Percentiles rank a stretch among this genome's conserved stretches.
Evolutionary conservation across 148 eudicot species (phyloP).

Genomic region (Spergularia bocconei): DNA sequence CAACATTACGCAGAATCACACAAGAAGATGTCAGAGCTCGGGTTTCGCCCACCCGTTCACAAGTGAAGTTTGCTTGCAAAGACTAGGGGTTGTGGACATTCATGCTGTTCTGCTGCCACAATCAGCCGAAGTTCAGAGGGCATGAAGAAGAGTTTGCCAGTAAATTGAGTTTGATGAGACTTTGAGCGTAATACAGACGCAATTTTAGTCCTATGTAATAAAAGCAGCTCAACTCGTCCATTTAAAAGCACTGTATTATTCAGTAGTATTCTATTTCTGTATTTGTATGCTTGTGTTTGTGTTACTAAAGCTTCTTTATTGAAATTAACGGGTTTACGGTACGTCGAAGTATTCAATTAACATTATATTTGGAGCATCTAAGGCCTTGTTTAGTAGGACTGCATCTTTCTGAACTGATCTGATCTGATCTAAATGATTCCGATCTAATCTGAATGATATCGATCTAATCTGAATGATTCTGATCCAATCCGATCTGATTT

Average conservation of each 20-base stretch:
- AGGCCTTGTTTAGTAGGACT: no score
- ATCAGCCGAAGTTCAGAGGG: neutral
- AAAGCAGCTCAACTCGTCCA: neutral
- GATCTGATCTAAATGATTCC: no score
- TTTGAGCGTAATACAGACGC: neutral
- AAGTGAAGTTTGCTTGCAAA: constrained; percentile 3
- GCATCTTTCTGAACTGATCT: no score
- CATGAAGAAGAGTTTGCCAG: constrained; percentile 2
- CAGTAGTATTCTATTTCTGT: no score
- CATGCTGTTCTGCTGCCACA: neutral
- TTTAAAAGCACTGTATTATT: neutral
- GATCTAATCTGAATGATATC: no score
- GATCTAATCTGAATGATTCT: no score
- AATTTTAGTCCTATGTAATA: neutral
- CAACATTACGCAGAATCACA: constrained; percentile 78
- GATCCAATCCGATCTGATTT: no score
- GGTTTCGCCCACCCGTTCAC: constrained; percentile 40
- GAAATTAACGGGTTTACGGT: neutral
- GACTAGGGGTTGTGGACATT: neutral
- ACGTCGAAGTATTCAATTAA: no score
- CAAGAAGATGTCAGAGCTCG: constrained; percentile 86
- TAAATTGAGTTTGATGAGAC: neutral
- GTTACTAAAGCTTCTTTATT: neutral
- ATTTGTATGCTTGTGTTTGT: no score
- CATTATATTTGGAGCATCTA: no score